A percentile compares a stretch with the other conserved stretches of the same genome.
These are phyloP conservation scores for Ganoderma sp. DNA, from an alignment of 1,284 basidiomycete species.

Conservation along the genomic window DNA sequence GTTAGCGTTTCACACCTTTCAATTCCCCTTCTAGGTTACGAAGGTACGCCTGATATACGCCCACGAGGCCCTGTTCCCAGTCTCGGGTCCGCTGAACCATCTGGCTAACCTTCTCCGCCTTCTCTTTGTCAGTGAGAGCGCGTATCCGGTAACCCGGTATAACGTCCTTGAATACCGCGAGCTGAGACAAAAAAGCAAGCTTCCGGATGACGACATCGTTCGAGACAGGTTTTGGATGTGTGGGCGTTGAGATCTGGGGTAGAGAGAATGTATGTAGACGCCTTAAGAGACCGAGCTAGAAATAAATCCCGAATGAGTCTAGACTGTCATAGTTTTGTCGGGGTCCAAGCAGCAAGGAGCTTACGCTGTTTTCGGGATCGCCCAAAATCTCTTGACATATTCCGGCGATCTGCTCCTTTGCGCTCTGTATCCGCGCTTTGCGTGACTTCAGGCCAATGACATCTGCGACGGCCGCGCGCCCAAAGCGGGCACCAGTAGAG, in stretches of 20 bases:
- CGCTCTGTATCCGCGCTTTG: constrained; percentile 71
- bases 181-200: constrained; percentile 87
- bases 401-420: constrained; percentile 89
- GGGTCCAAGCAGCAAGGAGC: constrained; percentile 38
- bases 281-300: constrained; percentile 82
- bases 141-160: constrained; percentile 93
- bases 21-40: constrained; percentile 85
- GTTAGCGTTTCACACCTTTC: constrained; percentile 62
- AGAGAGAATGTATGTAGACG: constrained; percentile 88
- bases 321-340: constrained; percentile 18
- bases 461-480: constrained; percentile 80
- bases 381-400: constrained; percentile 90
- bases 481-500: constrained; percentile 79
- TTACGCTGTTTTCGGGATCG: constrained; percentile 83
- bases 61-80: constrained; percentile 95
- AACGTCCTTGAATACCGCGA: constrained; percentile 96
- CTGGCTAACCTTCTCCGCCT: constrained; percentile 93
- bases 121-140: constrained; percentile 87
- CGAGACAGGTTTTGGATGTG: constrained; percentile 67
- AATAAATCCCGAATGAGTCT: constrained; percentile 25
- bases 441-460: constrained; percentile 74
- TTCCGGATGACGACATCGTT: constrained; percentile 89
- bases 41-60: constrained; percentile 89
- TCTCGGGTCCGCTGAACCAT: constrained; percentile 90
- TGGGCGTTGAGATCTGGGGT: constrained; percentile 68